Conservation (phyloP, 345 rosid genomes). For the Clarkia xantiana region DNA sequence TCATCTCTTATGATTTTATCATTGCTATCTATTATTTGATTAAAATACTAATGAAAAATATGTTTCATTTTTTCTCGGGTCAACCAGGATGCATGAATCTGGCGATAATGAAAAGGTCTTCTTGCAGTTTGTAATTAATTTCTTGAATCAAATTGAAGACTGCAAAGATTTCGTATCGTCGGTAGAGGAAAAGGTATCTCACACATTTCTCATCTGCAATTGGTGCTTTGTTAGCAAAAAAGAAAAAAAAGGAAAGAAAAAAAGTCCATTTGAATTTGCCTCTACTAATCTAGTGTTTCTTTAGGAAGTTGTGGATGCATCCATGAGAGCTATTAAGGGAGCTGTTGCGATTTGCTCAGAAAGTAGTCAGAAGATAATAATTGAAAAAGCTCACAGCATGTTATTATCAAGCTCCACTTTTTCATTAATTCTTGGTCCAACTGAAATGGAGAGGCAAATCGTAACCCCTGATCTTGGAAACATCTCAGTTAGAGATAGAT, state of each 20-base stretch:
- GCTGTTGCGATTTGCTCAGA: slow-evolving; percentile 51
- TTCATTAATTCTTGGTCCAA: slow-evolving; percentile 20
- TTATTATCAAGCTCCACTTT: slow-evolving; percentile 35
- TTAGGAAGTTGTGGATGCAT: slow-evolving; percentile 61
- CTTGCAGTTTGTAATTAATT: slow-evolving; percentile 35
- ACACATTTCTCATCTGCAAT: not conserved
- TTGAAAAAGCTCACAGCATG: slow-evolving; percentile 44
- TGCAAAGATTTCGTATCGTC: slow-evolving; percentile 16
- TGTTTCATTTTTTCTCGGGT: slow-evolving; percentile 1
- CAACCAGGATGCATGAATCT: slow-evolving; percentile 40
- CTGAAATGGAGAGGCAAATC: slow-evolving; percentile 20
- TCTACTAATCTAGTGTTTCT: slow-evolving; percentile 7
- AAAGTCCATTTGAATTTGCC: no score
- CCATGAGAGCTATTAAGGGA: slow-evolving; percentile 47
- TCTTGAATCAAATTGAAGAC: slow-evolving; percentile 59
- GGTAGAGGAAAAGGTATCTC: slow-evolving; percentile 30
- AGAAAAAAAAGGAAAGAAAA: no score
- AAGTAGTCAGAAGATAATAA: slow-evolving; percentile 48
- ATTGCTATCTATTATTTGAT: no score
- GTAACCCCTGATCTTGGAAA: slow-evolving; percentile 15
- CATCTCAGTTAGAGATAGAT: slow-evolving; percentile 40
- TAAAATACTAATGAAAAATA: not conserved
- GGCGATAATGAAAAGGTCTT: slow-evolving; percentile 45
- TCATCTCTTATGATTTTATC: no score
- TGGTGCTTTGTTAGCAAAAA: not conserved